Evolutionary conservation across 176 grass and related monocot species (phyloP).

Genomic region (Zea mays): DNA sequence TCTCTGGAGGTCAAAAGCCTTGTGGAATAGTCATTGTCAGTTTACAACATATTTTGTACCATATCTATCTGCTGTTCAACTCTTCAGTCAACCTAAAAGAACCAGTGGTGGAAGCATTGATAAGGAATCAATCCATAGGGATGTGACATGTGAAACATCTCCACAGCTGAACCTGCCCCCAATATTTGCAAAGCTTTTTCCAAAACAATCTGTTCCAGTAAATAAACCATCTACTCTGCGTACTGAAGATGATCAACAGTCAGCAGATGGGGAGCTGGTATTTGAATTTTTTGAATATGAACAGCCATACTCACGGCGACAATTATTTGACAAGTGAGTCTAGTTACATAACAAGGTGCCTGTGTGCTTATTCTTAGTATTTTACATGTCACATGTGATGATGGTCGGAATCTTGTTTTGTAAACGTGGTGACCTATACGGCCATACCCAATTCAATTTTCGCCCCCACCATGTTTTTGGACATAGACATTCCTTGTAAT

Average conservation of each 20-base stretch:
- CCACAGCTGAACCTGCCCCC: conserved; percentile 34
- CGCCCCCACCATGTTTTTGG: neutral
- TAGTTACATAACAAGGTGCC: neutral
- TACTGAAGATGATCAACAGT: conserved; percentile 30
- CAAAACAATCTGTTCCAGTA: conserved; percentile 36
- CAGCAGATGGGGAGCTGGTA: conserved; percentile 48
- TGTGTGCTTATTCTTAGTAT: neutral
- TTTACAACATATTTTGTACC: conserved; percentile 71
- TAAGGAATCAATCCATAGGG: conserved; percentile 17
- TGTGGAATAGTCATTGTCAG: conserved; percentile 33
- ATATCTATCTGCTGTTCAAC: conserved; percentile 76
- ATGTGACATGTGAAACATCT: conserved; percentile 33
- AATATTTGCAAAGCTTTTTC: conserved; percentile 57
- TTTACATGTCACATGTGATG: neutral
- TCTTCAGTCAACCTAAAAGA: conserved; percentile 49
- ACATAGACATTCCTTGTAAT: neutral
- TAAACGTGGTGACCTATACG: neutral
- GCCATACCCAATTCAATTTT: neutral
- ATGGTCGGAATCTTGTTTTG: neutral
- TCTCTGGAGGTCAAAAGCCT: conserved; percentile 37
- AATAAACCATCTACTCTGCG: conserved; percentile 18
- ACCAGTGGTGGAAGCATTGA: conserved; percentile 9
- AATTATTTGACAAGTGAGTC: conserved; percentile 79
- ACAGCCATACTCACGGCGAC: conserved; percentile 57
- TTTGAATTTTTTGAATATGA: conserved; percentile 95